Evolutionary conservation across 495 filamentous ascomycete genomes (phyloP), one percentile per base, ranked within the genome.

Genomic region (Neurospora sp.): DNA sequence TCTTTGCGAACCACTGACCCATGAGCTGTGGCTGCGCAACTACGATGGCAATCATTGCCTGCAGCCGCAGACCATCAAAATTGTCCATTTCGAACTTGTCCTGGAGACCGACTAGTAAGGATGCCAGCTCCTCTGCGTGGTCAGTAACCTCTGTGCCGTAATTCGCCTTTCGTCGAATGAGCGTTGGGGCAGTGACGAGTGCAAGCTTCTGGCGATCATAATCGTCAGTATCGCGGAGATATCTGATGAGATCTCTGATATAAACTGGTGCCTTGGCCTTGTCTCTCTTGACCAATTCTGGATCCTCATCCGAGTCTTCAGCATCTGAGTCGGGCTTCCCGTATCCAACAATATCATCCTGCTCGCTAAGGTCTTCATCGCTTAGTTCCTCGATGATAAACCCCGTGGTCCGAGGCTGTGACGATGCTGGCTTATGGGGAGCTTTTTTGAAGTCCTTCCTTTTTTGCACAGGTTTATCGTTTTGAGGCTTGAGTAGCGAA

Each of bases 281-380:
- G 79, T 93, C 88, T 44, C 94, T 88, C 70, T 90, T 89, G 48
- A 98, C 85, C 41, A 96, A 82, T 0, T 93, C 97, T 16, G 96
- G 90, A 78, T 99, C 96, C 37, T 97, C 95, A 72, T 97, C 94
- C 1, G 91, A 92, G 80, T 98, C 96, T 73, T 94, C 92, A 3
- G 88, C 85, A 77, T 99, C 96, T n/a, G 92, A 94, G 79, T 97
- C 96, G 0, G 94, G 94, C 78, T 97, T 97, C 39, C 88, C 90
- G 78, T 98, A 98, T 5, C 93, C 90, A 12, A 89, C 84, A 0
- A 98, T 83, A 73, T 93, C 93, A 11, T 93, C 90, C 71, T 93
- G 89, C 72, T 93, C 90, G 5, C 82, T 80, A 5, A 78, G 75
- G 0, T 83, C 87, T 1, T 88, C 88, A 46, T 89, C 86, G 44